phyloP scores from a whole-genome alignment of 1,139 yeast species.

The Suhomyces bokatorum region DNA sequence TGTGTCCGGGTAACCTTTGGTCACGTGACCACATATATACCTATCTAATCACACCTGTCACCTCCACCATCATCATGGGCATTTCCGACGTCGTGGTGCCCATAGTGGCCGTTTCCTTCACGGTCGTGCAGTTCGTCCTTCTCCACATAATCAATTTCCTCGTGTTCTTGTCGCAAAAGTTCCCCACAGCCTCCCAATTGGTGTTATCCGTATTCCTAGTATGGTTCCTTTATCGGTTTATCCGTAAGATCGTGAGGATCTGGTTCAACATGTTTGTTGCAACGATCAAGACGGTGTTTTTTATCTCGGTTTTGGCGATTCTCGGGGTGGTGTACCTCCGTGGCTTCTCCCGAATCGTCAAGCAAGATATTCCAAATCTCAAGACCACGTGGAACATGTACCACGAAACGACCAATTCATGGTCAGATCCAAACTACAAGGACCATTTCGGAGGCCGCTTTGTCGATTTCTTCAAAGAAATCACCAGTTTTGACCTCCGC shows the following conservation, averaged over 20 bases:
- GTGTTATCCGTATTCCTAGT: conserved; percentile 20
- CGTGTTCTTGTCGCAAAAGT: conserved; percentile 20
- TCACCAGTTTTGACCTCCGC: conserved; percentile 3
- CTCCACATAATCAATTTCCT: conserved; percentile 19
- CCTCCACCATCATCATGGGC: no score
- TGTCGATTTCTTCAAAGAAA: not conserved
- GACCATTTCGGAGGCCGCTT: not conserved
- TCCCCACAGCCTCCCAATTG: conserved; percentile 28
- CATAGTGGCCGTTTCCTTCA: conserved; percentile 13
- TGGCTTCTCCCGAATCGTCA: conserved; percentile 16
- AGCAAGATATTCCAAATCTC: conserved; percentile 15
- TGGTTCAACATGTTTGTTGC: conserved; percentile 30
- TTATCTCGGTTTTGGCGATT: conserved; percentile 12
- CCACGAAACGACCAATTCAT: not conserved
- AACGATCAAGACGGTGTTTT: conserved; percentile 22
- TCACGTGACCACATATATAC: not conserved
- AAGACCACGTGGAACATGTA: conserved; percentile 1
- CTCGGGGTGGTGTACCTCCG: conserved; percentile 19
- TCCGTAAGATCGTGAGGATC: conserved; percentile 23
- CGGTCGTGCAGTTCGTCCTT: conserved; percentile 17
- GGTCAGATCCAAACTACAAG: no score
- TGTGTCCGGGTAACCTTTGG: not conserved
- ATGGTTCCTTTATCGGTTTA: conserved; percentile 26
- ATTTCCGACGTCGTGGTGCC: conserved; percentile 12
- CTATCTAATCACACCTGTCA: no score